A percentile compares a stretch with the other conserved stretches of the same genome.
Conservation (phyloP, 2,329 filamentous ascomycete species). For the Botrytis pseudocinerea region DNA sequence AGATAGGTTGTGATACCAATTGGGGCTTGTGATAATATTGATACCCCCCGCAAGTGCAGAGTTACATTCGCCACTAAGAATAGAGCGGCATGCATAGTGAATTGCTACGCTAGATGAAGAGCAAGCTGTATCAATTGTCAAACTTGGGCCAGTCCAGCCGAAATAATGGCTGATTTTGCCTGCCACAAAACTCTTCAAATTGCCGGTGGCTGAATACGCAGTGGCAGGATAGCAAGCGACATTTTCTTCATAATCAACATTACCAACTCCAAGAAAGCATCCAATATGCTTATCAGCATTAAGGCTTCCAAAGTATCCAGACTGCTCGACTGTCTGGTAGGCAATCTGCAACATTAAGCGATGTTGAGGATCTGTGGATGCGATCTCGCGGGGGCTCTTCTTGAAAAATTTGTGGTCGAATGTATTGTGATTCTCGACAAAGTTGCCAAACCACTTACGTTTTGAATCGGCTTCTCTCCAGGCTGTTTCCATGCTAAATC, state of each 20-base stretch:
- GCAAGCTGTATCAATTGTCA: constrained; percentile 45
- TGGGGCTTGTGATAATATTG: constrained; percentile 8
- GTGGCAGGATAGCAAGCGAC: constrained; percentile 19
- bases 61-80: constrained; percentile 22
- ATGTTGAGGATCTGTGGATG: constrained; percentile 32
- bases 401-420: constrained; percentile 30
- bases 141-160: constrained; percentile 42
- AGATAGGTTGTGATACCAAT: constrained; percentile 8
- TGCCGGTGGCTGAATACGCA: constrained; percentile 38
- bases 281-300: constrained; percentile 21
- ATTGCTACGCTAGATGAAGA: constrained; percentile 42
- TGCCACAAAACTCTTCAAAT: constrained; percentile 39
- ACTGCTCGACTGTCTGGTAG: constrained; percentile 26
- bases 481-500: constrained; percentile 62
- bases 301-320: constrained; percentile 16
- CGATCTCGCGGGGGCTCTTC: constrained; percentile 18
- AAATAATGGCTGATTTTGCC: constrained; percentile 48
- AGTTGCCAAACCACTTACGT: constrained; percentile 24
- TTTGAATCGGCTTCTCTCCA: constrained; percentile 6
- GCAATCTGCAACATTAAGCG: constrained; percentile 22
- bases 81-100: constrained; percentile 36
- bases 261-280: constrained; percentile 24
- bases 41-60: constrained; percentile 15
- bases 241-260: constrained; percentile 25
- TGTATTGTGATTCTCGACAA: constrained; percentile 19